Evolutionary conservation across 108 stramenopile species (phyloP).

Genomic region (Pseudonitzschia pungens): DNA sequence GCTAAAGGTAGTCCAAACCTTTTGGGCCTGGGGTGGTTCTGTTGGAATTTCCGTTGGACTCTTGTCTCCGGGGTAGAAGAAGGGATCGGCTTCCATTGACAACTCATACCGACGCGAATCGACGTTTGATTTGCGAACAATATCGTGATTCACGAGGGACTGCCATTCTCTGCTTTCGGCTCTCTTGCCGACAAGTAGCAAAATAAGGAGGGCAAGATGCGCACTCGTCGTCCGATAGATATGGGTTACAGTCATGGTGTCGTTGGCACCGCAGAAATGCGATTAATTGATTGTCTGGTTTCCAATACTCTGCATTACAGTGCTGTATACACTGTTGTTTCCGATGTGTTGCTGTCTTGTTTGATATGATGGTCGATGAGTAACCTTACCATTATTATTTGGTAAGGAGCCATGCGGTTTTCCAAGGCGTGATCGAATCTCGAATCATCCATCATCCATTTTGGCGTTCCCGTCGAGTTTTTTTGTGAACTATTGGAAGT

Average conservation of each 20-base stretch:
- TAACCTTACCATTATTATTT: no score
- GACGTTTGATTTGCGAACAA: constrained; percentile 18
- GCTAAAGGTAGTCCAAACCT: neutral
- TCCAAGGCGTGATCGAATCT: no score
- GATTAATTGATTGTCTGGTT: neutral
- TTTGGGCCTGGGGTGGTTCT: neutral
- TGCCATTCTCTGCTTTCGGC: constrained; percentile 23
- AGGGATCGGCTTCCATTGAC: constrained; percentile 30
- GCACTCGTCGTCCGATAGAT: neutral
- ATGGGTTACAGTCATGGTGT: neutral
- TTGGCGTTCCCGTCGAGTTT: neutral
- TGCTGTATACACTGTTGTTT: no score
- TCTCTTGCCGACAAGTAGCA: neutral
- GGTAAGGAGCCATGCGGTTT: no score
- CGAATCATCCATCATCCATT: neutral
- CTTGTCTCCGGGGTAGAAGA: constrained; percentile 16
- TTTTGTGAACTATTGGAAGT: neutral
- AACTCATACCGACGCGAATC: constrained; percentile 30
- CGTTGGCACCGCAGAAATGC: no score
- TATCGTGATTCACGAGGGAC: constrained; percentile 17
- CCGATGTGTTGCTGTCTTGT: no score
- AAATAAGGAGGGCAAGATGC: neutral
- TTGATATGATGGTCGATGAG: no score
- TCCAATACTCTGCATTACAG: neutral
- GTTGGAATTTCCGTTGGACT: constrained; percentile 11